Evolutionary conservation across 176 grass and related monocot species (phyloP), one percentile per base, ranked within the genome.

Genomic region (Tuctoria greenei): DNA sequence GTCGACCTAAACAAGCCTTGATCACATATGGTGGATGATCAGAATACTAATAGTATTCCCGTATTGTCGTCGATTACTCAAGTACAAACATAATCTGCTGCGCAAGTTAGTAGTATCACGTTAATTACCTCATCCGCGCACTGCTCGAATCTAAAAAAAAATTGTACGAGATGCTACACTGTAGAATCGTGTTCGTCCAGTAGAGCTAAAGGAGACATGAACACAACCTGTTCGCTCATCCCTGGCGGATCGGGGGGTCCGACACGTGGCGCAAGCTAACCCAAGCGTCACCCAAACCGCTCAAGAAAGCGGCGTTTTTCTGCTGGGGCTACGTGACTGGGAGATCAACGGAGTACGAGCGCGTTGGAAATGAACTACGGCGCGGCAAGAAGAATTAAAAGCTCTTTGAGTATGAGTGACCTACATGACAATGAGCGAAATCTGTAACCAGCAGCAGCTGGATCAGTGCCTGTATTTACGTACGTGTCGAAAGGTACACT

Each of bases 171-270:
- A 66, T 36, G 39, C 61, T 28, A 54, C 60, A 25, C 61, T 56
- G 10, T 18, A 21, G 54, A 57, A 57, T 14, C 1, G 26, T 81
- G 76, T 86, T 81, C 77, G 69, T 81, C 77, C 78, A 86, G 78
- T 24, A 0, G 18, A 55, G 72, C 45, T 64, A 72, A 86, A 64
- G 84, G 71, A 23, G 84, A 86, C 84, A 13, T 28, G 75, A 67
- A 52, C 26, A 57, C 6, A 66, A 41, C 50, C 35, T 41, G 24
- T 17, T 25, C n/a, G 51, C 34, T 37, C 60, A 13, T 24, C 25
- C 24, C 14, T 75, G n/a, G 43, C 21, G 64, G 55, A 18, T 55
- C 9, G 20, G 6, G 43, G 45, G 39, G 0, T 1, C n/a, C 25
- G 64, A 76, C 78, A 65, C 72, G 66, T 71, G 64, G 65, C 37